Percentiles rank a stretch among this genome's conserved stretches.
Conservation (phyloP, 805 yeast species). For the Scheffersomyces amazonensis region DNA sequence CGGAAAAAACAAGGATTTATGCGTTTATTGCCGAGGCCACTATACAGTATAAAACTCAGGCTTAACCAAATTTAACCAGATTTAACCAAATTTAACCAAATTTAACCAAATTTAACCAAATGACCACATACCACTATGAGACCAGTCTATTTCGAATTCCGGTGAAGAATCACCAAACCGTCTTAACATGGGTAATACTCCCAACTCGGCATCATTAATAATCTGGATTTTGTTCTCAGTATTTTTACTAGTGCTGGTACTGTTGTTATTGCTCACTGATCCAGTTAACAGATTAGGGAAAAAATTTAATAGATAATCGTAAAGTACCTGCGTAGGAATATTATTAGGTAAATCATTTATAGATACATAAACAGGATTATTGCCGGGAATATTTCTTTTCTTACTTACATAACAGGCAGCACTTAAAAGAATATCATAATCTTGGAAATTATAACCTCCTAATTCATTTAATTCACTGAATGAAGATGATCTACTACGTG, state of each 20-base stretch:
- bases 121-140: constrained; percentile 28
- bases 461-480: constrained; percentile 35
- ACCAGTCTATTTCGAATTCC: constrained; percentile 38
- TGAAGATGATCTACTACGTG: constrained; percentile 34
- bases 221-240: constrained; percentile 17
- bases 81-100: too few relatives aligned
- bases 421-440: constrained; percentile 30
- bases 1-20: too few relatives aligned
- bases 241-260: not conserved
- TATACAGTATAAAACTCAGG: too few relatives aligned
- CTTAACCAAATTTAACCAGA: too few relatives aligned
- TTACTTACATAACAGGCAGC: constrained; percentile 27
- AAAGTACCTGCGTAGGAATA: constrained; percentile 32
- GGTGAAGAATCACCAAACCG: constrained; percentile 23
- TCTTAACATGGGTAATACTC: constrained; percentile 33
- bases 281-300: constrained; percentile 15
- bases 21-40: too few relatives aligned
- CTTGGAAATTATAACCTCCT: constrained; percentile 41
- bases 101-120: constrained; percentile 13
- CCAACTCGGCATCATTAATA: constrained; percentile 16
- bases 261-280: not conserved
- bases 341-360: constrained; percentile 31
- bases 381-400: constrained; percentile 9
- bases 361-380: constrained; percentile 17
- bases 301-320: constrained; percentile 35